Evolutionary conservation across 495 filamentous ascomycete species (phyloP), one percentile per base, ranked within the genome.

Genomic region (Barbatosphaeria neglecta): DNA sequence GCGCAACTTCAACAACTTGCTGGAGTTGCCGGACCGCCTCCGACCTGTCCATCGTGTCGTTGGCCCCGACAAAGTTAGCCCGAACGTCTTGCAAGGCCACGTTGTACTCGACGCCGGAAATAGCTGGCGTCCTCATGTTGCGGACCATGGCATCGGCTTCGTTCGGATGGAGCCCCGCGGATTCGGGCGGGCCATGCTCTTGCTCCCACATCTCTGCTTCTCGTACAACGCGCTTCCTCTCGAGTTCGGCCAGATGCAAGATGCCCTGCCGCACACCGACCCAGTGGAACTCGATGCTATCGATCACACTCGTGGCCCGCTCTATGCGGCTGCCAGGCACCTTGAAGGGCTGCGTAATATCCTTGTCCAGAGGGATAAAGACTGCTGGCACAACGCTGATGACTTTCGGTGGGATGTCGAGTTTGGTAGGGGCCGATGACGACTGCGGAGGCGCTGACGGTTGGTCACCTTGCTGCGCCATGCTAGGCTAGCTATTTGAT

Each of bases 361-460:
- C 64, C 3, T 53, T 49, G 2, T 43, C 47, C 41, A 72, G 58
- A 6, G 71, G 66, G 1, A 65, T 59, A 49, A 76, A 74, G 18
- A 74, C 68, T 33, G 57, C 52, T 5, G 68, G 63, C 1, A 59
- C 52, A 20, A 69, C 53, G 48, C 49, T 61, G 11, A 35, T 48
- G 38, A 63, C 59, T 0, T 41, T 44, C 2, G 65, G 66, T n/a
- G 67, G 67, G 1, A 49, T 45, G 9, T 64, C 58, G 31, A 56
- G 37, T 9, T 20, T 45, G 11, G 22, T 9, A 9, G 23, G 15
- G 22, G 46, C 24, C 37, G 37, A 33, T 33, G 22, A n/a, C 7
- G n/a, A 16, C 15, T 38, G 17, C 25, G 17, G 22, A 23, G 18
- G 37, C 8, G 22, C 97, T 92, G 0, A 92, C 96, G 55, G 95